These are phyloP conservation scores for Blastobotrys chiropterorum DNA, from an alignment of 805 yeast genomes.

Conservation along the genomic window DNA sequence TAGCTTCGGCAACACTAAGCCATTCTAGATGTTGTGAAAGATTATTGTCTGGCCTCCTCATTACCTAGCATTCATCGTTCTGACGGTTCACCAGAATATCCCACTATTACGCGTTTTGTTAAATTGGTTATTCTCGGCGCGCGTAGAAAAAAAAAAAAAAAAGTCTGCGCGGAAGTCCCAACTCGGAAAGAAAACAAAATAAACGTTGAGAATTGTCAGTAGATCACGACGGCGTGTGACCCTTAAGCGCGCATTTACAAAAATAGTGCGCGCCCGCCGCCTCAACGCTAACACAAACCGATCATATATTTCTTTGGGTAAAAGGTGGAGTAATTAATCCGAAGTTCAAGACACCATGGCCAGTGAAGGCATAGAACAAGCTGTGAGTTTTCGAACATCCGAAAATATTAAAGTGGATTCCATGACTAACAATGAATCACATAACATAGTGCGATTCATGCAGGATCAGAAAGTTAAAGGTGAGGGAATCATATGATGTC, in stretches of 20 bases:
- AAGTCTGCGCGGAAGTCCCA: no score
- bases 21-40: not conserved
- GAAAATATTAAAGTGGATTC: not conserved
- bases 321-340: not conserved
- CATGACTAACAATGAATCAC: no score
- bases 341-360: not conserved
- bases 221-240: no score
- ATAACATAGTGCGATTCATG: constrained; percentile 64
- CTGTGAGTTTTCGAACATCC: constrained; percentile 20
- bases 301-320: no score
- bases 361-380: constrained; percentile 24
- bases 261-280: no score
- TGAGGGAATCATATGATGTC: constrained; percentile 6
- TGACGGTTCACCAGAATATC: not conserved
- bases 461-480: constrained; percentile 64
- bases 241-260: no score
- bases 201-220: no score
- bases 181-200: no score
- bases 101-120: no score
- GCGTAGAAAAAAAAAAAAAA: no score
- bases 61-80: not conserved
- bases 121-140: not conserved
- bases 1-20: not conserved
- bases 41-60: not conserved
- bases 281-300: no score